These are phyloP conservation scores for Inonotus hispidus DNA, from an alignment of 1,284 basidiomycete species.

Conservation along the genomic window DNA sequence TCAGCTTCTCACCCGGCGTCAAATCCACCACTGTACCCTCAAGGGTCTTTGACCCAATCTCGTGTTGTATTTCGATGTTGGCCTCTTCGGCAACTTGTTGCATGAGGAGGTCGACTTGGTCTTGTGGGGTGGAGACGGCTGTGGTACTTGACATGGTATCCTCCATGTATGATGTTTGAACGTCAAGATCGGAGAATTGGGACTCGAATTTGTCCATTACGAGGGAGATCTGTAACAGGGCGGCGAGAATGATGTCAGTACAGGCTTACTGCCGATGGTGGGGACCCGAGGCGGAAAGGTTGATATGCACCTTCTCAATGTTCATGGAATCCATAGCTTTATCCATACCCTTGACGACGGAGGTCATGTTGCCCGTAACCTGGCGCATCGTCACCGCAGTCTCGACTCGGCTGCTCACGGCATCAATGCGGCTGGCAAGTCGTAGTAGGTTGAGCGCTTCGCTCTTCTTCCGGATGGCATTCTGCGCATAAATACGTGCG, in stretches of 20 bases:
- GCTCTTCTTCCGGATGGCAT: slow-evolving; percentile 98
- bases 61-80: slow-evolving; percentile 92
- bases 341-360: slow-evolving; percentile 97
- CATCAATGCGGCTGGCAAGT: slow-evolving; percentile 88
- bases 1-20: slow-evolving; percentile 47
- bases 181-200: slow-evolving; percentile 96
- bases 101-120: slow-evolving; percentile 92
- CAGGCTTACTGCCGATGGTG: neutral
- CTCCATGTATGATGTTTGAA: slow-evolving; percentile 98
- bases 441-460: slow-evolving; percentile 89
- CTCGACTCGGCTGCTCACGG: slow-evolving; percentile 94
- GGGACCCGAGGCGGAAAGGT: neutral
- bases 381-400: slow-evolving; percentile 99
- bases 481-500: slow-evolving; percentile 97
- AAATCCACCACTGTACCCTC: slow-evolving; percentile 48
- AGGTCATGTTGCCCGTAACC: slow-evolving; percentile 93
- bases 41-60: slow-evolving; percentile 68
- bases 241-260: slow-evolving; percentile 5
- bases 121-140: slow-evolving; percentile 91
- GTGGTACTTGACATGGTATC: slow-evolving; percentile 93
- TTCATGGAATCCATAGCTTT: slow-evolving; percentile 99
- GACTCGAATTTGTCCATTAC: slow-evolving; percentile 99
- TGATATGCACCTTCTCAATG: slow-evolving; percentile 75
- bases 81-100: slow-evolving; percentile 96
- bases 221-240: slow-evolving; percentile 73